A percentile compares a stretch with the other conserved stretches of the same genome.
Conservation (phyloP, 2,329 filamentous ascomycete genomes). For the Acrocalymma vagum region DNA sequence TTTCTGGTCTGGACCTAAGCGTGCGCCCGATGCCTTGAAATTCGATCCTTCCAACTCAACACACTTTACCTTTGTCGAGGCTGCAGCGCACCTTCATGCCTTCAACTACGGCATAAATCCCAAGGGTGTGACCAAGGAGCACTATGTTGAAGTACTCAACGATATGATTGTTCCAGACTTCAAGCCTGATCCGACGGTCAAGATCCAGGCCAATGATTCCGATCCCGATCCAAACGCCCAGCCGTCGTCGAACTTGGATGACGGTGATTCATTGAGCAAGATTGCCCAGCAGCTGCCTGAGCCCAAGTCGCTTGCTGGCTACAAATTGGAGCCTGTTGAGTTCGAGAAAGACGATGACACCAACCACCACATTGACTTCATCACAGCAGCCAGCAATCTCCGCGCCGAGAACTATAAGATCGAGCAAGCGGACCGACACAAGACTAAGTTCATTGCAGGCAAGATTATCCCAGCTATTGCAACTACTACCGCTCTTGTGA, state of each 20-base stretch:
- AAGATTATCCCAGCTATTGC: conserved; percentile 99
- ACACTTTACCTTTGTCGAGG: conserved; percentile 86
- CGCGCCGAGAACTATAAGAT: conserved; percentile 99
- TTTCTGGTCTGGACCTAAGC: conserved; percentile 99
- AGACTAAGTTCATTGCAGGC: conserved; percentile 99
- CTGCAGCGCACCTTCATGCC: conserved; percentile 90
- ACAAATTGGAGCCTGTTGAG: conserved; percentile 90
- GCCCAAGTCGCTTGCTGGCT: conserved; percentile 82
- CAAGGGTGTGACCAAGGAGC: conserved; percentile 73
- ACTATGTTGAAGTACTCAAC: conserved; percentile 83
- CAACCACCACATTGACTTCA: conserved; percentile 99
- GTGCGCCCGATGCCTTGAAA: conserved; percentile 88
- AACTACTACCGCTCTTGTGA: conserved; percentile 94
- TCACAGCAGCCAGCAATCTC: conserved; percentile 94
- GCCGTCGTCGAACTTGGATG: conserved; percentile 66
- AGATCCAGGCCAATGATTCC: conserved; percentile 95
- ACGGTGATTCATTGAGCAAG: conserved; percentile 77
- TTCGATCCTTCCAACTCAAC: conserved; percentile 87
- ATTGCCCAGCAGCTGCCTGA: conserved; percentile 78
- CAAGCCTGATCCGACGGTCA: conserved; percentile 85
- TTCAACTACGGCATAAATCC: conserved; percentile 98
- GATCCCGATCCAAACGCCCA: conserved; percentile 90
- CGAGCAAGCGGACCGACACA: conserved; percentile 88
- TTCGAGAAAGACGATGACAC: conserved; percentile 99
- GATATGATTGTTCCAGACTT: conserved; percentile 98